Evolutionary conservation across 1,139 yeast genomes (phyloP).

Genomic region (Debaryomyces sp.): DNA sequence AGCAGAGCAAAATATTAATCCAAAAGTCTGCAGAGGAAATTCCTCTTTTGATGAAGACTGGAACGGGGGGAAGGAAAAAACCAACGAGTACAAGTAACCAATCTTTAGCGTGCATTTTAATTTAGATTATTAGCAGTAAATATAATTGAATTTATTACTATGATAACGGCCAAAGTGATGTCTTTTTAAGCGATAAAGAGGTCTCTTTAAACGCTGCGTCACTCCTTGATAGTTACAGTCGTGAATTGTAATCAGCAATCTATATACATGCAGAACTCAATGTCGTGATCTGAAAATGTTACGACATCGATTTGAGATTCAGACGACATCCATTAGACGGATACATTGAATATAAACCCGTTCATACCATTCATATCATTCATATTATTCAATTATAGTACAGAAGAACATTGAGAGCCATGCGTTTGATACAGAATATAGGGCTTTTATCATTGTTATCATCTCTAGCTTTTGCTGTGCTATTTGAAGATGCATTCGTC

Average conservation of each 20-base stretch:
- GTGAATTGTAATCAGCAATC: neutral
- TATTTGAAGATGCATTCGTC: slow-evolving; percentile 41
- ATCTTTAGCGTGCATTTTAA: slow-evolving; percentile 65
- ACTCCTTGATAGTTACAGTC: neutral
- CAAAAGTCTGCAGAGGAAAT: slow-evolving; percentile 68
- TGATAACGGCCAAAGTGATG: neutral
- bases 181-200: neutral
- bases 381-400: neutral
- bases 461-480: slow-evolving; percentile 22
- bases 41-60: slow-evolving; percentile 80
- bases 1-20: slow-evolving; percentile 74
- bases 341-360: neutral
- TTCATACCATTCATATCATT: no score
- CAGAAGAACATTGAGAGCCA: neutral
- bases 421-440: slow-evolving; percentile 4
- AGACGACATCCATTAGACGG: neutral
- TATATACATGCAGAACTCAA: neutral
- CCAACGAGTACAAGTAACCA: slow-evolving; percentile 80
- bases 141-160: neutral
- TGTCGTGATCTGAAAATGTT: neutral
- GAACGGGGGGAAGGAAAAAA: slow-evolving; percentile 81
- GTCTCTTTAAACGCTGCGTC: neutral
- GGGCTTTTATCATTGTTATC: slow-evolving; percentile 3
- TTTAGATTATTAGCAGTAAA: neutral
- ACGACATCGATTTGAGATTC: neutral